A percentile compares a stretch with the other conserved stretches of the same genome.
Conservation (phyloP, 345 rosid species). For the Geranium brycei region DNA sequence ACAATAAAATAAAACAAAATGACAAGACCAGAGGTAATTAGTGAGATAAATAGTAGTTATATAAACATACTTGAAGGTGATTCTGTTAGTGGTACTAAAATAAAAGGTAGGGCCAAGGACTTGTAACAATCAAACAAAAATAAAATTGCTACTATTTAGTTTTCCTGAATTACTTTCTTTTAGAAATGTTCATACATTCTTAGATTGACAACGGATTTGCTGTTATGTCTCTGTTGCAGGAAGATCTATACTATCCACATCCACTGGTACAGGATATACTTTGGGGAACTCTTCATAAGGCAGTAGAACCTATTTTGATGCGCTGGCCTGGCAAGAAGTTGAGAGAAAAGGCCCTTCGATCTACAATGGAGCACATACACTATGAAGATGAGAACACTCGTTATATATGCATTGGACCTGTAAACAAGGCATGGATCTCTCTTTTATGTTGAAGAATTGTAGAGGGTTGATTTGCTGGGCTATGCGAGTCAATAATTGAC, state of each 20-base stretch:
- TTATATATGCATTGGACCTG: slow-evolving; percentile 94
- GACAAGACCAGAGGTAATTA: no score
- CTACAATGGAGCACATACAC: slow-evolving; percentile 64
- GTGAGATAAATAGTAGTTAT: no score
- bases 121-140: no score
- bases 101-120: no score
- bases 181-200: not conserved
- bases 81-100: no score
- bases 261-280: slow-evolving; percentile 78
- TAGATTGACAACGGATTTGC: slow-evolving; percentile 7
- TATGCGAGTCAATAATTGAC: no score
- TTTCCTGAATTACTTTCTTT: no score
- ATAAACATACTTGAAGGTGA: no score
- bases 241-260: slow-evolving; percentile 92
- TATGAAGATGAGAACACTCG: slow-evolving; percentile 92
- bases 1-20: no score
- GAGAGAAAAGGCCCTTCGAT: slow-evolving; percentile 70
- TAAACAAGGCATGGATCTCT: slow-evolving; percentile 59
- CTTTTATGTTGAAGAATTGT: not conserved
- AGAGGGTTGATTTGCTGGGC: not conserved
- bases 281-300: slow-evolving; percentile 62
- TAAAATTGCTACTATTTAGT: no score
- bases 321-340: slow-evolving; percentile 83
- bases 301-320: slow-evolving; percentile 64
- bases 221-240: slow-evolving; percentile 34